Conservation (phyloP, 169 alveolate genomes). For the Plasmodium yoelii region DNA sequence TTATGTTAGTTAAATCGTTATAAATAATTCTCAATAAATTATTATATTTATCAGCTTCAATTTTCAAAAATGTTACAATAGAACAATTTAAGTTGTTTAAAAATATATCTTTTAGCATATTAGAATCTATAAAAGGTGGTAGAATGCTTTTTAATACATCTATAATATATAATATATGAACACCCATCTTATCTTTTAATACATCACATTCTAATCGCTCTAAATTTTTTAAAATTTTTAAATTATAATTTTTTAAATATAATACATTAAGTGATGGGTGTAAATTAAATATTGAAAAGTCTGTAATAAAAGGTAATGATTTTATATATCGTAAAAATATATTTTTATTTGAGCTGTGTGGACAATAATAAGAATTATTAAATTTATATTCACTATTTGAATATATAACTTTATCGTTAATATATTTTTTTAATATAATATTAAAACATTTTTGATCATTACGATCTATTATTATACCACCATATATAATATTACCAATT, state of each 20-base stretch:
- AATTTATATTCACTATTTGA: constrained; percentile 63
- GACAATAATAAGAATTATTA: constrained; percentile 59
- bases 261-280: constrained; percentile 59
- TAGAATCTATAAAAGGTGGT: constrained; percentile 60
- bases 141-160: constrained; percentile 28
- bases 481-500: constrained; percentile 71
- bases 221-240: constrained; percentile 58
- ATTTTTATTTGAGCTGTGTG: constrained; percentile 73
- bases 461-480: constrained; percentile 71
- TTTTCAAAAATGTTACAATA: constrained; percentile 55
- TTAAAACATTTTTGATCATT: constrained; percentile 73
- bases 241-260: constrained; percentile 67
- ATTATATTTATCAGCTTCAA: constrained; percentile 73
- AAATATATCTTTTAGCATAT: constrained; percentile 30
- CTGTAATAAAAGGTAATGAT: constrained; percentile 61
- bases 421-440: constrained; percentile 50
- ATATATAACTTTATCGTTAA: constrained; percentile 50
- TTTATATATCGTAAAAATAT: constrained; percentile 62
- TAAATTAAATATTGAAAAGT: constrained; percentile 72
- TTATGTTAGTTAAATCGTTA: constrained; percentile 61
- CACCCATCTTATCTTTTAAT: constrained; percentile 12
- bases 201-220: constrained; percentile 38
- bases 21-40: constrained; percentile 41
- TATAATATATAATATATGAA: constrained; percentile 29
- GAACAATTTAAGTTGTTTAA: constrained; percentile 53